Evolutionary conservation across 176 grass and related monocot species (phyloP).

Genomic region (Paspalum vaginatum): DNA sequence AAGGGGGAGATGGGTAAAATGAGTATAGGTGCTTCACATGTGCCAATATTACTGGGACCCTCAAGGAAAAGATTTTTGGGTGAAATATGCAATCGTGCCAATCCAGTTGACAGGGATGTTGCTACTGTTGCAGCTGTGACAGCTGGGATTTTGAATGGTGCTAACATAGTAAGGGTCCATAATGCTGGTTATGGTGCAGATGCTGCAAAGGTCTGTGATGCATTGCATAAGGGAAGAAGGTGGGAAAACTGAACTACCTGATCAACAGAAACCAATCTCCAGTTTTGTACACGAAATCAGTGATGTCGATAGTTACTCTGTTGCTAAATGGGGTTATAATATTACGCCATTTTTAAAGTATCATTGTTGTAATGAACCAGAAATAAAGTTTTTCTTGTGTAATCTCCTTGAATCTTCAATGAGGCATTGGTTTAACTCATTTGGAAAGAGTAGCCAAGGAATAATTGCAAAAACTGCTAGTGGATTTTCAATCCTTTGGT

Average conservation of each 20-base stretch:
- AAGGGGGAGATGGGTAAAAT: slow-evolving; percentile 63
- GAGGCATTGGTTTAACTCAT: slow-evolving; percentile 4
- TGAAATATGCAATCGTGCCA: slow-evolving; percentile 60
- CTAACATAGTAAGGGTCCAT: slow-evolving; percentile 84
- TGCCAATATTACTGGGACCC: slow-evolving; percentile 75
- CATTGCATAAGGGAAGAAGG: slow-evolving; percentile 33
- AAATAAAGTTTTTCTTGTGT: slow-evolving; percentile 19
- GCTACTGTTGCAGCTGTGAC: slow-evolving; percentile 63
- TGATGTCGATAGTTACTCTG: background rate
- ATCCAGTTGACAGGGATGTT: slow-evolving; percentile 79
- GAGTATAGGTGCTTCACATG: slow-evolving; percentile 70
- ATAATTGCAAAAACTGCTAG: slow-evolving; percentile 1
- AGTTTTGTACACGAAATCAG: background rate
- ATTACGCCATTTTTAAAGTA: slow-evolving; percentile 3
- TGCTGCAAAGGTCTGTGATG: slow-evolving; percentile 81
- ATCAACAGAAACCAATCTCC: slow-evolving; percentile 1
- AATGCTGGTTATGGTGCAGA: slow-evolving; percentile 70
- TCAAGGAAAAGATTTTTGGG: slow-evolving; percentile 89
- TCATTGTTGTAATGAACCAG: slow-evolving; percentile 15
- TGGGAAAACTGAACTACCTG: background rate
- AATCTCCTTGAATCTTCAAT: slow-evolving; percentile 19
- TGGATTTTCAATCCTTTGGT: background rate
- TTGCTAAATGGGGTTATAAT: background rate
- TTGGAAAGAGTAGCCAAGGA: slow-evolving; percentile 9
- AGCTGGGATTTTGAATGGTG: slow-evolving; percentile 68